A percentile compares a stretch with the other conserved stretches of the same genome.
These are phyloP conservation scores for Pistacia integerrima DNA, from an alignment of 345 rosid genomes.

Conservation along the genomic window DNA sequence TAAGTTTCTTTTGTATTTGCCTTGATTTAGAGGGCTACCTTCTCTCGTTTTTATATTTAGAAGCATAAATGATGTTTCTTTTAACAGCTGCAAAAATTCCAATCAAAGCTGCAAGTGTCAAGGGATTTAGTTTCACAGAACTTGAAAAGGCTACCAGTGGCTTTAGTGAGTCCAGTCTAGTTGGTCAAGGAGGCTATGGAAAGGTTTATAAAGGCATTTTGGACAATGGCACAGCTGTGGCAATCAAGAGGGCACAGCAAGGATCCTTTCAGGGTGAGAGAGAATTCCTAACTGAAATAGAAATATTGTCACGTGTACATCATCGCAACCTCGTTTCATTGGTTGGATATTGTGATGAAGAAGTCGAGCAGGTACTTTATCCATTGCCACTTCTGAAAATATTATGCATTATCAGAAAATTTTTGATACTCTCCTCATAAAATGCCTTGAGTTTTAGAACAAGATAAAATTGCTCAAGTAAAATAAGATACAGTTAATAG, in stretches of 20 bases:
- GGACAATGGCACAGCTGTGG: conserved; percentile 45
- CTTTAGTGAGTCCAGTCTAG: conserved; percentile 30
- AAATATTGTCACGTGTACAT: conserved; percentile 50
- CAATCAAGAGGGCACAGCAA: conserved; percentile 50
- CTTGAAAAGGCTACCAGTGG: conserved; percentile 46
- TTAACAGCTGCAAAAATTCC: conserved; percentile 29
- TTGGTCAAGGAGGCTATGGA: conserved; percentile 62
- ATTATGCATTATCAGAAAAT: neutral
- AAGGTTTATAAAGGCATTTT: conserved; percentile 57
- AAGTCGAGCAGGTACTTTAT: conserved; percentile 42
- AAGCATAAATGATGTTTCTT: neutral
- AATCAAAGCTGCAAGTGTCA: conserved; percentile 42
- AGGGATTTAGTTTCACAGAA: conserved; percentile 42
- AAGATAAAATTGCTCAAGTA: no score
- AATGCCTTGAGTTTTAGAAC: no score
- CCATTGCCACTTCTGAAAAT: neutral
- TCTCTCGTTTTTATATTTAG: neutral
- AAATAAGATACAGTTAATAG: neutral
- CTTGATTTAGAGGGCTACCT: neutral
- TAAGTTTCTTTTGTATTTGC: conserved; percentile 18
- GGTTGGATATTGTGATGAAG: conserved; percentile 56
- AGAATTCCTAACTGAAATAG: conserved; percentile 60
- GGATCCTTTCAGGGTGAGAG: conserved; percentile 48
- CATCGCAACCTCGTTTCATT: conserved; percentile 63
- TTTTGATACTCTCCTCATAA: no score